Evolutionary conservation across 352 stramenopile species (phyloP).

Genomic region (Phytophthora brassicae): DNA sequence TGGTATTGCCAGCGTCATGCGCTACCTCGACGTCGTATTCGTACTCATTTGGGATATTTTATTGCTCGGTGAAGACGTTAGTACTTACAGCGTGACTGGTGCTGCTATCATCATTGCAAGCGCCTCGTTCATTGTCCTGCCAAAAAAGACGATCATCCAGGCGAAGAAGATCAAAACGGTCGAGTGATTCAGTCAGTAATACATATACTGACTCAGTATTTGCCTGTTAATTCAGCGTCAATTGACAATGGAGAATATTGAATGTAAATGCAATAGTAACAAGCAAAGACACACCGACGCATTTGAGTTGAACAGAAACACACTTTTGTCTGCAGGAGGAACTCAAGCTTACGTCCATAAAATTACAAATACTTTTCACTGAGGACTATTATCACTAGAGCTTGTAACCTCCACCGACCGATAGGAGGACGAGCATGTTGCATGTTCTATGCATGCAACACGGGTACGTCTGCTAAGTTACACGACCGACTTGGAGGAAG

Average conservation of each 20-base stretch:
- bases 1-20: constrained; percentile 74
- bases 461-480: constrained; percentile 25
- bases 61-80: constrained; percentile 56
- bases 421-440: constrained; percentile 1
- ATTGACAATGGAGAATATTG: too few relatives aligned
- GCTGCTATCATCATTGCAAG: constrained; percentile 57
- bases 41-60: constrained; percentile 68
- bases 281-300: too few relatives aligned
- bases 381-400: constrained; percentile 8
- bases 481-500: constrained; percentile 31
- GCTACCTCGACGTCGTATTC: constrained; percentile 75
- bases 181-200: constrained; percentile 9
- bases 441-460: constrained; percentile 24
- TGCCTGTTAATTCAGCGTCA: too few relatives aligned
- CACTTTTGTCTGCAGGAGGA: neutral
- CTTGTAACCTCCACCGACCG: neutral
- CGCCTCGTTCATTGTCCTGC: constrained; percentile 58
- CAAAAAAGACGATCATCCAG: constrained; percentile 13
- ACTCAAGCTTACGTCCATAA: constrained; percentile 18
- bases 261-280: too few relatives aligned
- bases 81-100: constrained; percentile 57
- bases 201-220: too few relatives aligned
- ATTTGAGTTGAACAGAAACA: too few relatives aligned
- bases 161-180: constrained; percentile 19
- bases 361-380: constrained; percentile 31